A percentile compares a stretch with the other conserved stretches of the same genome.
Evolutionary conservation across 2,329 filamentous ascomycete species (phyloP).

Genomic region (Ceratocystis harringtonii): DNA sequence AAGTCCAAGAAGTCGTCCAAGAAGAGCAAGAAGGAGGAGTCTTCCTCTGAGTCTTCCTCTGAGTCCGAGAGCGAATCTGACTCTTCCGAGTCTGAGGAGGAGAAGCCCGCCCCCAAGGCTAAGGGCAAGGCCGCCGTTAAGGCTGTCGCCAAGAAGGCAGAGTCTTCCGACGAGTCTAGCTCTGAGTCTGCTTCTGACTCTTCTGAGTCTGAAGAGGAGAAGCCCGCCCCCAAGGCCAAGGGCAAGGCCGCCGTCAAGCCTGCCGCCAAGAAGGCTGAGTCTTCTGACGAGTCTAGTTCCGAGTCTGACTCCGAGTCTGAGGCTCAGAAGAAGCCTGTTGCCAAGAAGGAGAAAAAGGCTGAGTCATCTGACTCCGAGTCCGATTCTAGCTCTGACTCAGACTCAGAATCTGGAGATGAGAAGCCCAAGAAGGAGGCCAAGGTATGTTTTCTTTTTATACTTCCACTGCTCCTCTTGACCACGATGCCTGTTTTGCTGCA

Average conservation of each 20-base stretch:
- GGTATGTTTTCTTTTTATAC: constrained; percentile 4
- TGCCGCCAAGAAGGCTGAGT: constrained; percentile 27
- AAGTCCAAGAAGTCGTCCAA: constrained; percentile 28
- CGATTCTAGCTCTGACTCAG: constrained; percentile 24
- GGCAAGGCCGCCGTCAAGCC: constrained; percentile 1
- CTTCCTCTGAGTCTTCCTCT: constrained; percentile 24
- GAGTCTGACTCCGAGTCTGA: constrained; percentile 26
- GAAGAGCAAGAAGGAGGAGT: constrained; percentile 31
- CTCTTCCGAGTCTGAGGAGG: constrained; percentile 27
- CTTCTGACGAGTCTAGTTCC: constrained; percentile 26
- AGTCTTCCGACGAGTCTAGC: constrained; percentile 22
- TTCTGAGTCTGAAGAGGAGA: constrained; percentile 25
- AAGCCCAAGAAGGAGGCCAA: constrained; percentile 20
- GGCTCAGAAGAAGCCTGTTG: constrained; percentile 21
- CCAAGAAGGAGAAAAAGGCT: constrained; percentile 18
- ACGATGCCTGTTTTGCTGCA: too few relatives aligned
- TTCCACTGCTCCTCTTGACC: not conserved
- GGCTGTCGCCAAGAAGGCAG: constrained; percentile 24
- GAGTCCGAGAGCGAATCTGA: constrained; percentile 27
- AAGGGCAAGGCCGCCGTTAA: constrained; percentile 2
- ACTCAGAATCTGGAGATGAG: constrained; percentile 23
- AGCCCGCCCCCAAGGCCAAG: constrained; percentile 9
- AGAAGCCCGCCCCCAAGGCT: constrained; percentile 16
- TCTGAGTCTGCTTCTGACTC: constrained; percentile 27
- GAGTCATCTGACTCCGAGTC: constrained; percentile 26